Percentiles rank a stretch among this genome's conserved stretches.
Evolutionary conservation across 768 basidiomycete genomes (phyloP).

Genomic region (Termitomyces sp.): DNA sequence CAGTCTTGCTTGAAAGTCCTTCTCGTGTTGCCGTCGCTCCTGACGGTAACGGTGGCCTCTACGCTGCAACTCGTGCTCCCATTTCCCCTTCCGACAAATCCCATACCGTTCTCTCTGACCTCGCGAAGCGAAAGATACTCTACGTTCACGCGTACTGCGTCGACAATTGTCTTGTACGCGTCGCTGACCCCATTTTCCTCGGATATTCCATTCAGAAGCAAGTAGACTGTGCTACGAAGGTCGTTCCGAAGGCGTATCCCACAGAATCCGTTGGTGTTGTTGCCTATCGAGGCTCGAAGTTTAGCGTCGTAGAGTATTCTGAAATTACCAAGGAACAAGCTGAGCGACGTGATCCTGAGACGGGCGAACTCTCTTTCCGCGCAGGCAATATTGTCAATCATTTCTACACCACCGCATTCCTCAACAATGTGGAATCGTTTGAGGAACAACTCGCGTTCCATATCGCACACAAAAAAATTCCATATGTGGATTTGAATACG

Average conservation of each 20-base stretch:
- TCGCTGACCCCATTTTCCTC: slow-evolving; percentile 96
- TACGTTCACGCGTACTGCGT: slow-evolving; percentile 97
- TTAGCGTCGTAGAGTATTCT: slow-evolving; percentile 94
- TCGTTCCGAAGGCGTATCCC: slow-evolving; percentile 84
- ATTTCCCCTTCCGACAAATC: slow-evolving; percentile 53
- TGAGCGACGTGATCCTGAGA: slow-evolving; percentile 59
- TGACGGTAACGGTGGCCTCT: slow-evolving; percentile 96
- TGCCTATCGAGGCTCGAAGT: slow-evolving; percentile 76
- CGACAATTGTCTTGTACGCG: slow-evolving; percentile 97
- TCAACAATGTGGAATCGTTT: slow-evolving; percentile 72
- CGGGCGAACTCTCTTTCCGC: slow-evolving; percentile 81
- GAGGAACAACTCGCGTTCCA: slow-evolving; percentile 93
- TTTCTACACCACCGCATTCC: slow-evolving; percentile 88
- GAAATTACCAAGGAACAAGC: slow-evolving; percentile 90
- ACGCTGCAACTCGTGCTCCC: slow-evolving; percentile 85
- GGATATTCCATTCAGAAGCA: slow-evolving; percentile 89
- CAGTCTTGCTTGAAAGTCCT: slow-evolving; percentile 78
- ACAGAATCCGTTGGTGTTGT: slow-evolving; percentile 95
- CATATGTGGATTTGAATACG: slow-evolving; percentile 64
- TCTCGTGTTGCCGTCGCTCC: slow-evolving; percentile 90
- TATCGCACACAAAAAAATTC: slow-evolving; percentile 97
- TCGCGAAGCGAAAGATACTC: slow-evolving; percentile 65
- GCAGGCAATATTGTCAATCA: slow-evolving; percentile 98
- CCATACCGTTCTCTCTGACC: slow-evolving; percentile 78
- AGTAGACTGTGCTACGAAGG: slow-evolving; percentile 92